phyloP scores from a whole-genome alignment of 495 filamentous ascomycete species.

The Podospora pseudopauciseta region DNA sequence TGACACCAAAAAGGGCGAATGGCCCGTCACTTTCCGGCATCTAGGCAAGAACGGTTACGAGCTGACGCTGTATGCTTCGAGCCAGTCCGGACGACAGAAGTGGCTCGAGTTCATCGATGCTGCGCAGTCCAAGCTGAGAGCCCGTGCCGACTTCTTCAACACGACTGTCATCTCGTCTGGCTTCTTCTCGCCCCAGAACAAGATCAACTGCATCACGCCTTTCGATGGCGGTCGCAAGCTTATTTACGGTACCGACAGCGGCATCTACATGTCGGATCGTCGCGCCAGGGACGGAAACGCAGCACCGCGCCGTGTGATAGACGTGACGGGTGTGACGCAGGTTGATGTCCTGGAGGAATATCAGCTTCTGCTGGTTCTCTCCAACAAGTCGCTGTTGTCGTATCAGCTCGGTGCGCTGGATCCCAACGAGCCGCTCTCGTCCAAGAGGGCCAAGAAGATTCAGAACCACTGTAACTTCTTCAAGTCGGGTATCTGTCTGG shows the following conservation, averaged over 20 bases:
- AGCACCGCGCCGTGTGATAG: slow-evolving; percentile 78
- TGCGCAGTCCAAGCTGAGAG: slow-evolving; percentile 79
- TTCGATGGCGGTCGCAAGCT: slow-evolving; percentile 93
- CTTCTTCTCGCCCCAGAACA: slow-evolving; percentile 77
- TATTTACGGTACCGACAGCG: slow-evolving; percentile 87
- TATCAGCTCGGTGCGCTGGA: slow-evolving; percentile 82
- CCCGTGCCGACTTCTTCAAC: slow-evolving; percentile 89
- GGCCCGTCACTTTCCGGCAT: slow-evolving; percentile 96
- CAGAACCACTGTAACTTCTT: slow-evolving; percentile 97
- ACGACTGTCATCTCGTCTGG: slow-evolving; percentile 77
- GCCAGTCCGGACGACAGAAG: slow-evolving; percentile 76
- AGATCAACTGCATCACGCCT: slow-evolving; percentile 90
- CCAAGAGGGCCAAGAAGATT: slow-evolving; percentile 94
- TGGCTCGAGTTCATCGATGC: slow-evolving; percentile 94
- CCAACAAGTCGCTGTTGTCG: slow-evolving; percentile 85
- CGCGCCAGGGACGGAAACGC: slow-evolving; percentile 75
- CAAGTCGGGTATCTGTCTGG: slow-evolving; percentile 91
- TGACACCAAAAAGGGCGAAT: slow-evolving; percentile 61
- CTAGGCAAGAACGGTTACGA: slow-evolving; percentile 96
- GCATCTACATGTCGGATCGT: slow-evolving; percentile 87
- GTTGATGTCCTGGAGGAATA: slow-evolving; percentile 96
- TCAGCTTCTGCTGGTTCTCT: slow-evolving; percentile 82
- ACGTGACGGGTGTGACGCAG: slow-evolving; percentile 83
- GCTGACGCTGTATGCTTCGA: slow-evolving; percentile 80
- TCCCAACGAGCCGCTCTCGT: slow-evolving; percentile 68